Evolutionary conservation across 192 early-diverging fungal species (phyloP).

Genomic region (Rhizophagus sp.): DNA sequence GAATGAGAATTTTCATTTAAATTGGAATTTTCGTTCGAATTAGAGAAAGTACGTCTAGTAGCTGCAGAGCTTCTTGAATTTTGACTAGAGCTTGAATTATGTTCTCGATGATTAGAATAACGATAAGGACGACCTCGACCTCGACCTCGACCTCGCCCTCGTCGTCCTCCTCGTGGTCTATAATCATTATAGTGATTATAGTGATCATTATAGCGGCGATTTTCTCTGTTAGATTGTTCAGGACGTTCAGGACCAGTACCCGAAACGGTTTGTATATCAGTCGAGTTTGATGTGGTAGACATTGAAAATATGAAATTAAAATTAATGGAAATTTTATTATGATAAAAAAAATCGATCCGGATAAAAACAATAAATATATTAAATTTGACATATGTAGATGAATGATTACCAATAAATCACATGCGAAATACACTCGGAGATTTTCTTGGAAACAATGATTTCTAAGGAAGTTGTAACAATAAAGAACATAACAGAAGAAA

Average conservation of each 20-base stretch:
- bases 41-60: conserved; percentile 41
- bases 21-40: background rate
- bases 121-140: background rate
- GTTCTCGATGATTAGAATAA: background rate
- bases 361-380: background rate
- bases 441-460: background rate
- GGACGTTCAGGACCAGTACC: background rate
- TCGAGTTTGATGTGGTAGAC: background rate
- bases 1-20: background rate
- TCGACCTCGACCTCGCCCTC: background rate
- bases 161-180: background rate
- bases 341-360: background rate
- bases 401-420: background rate
- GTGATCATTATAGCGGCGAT: background rate
- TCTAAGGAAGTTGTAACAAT: background rate
- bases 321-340: background rate
- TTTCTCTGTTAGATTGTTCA: background rate
- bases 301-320: background rate
- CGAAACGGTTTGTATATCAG: background rate
- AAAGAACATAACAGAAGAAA: background rate
- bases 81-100: conserved; percentile 6
- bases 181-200: background rate
- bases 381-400: too few relatives aligned
- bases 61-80: background rate
- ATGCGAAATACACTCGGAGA: background rate